Evolutionary conservation across 306 rosid species (phyloP), one percentile per base, ranked within the genome.

Genomic region (Cicer arietinum): DNA sequence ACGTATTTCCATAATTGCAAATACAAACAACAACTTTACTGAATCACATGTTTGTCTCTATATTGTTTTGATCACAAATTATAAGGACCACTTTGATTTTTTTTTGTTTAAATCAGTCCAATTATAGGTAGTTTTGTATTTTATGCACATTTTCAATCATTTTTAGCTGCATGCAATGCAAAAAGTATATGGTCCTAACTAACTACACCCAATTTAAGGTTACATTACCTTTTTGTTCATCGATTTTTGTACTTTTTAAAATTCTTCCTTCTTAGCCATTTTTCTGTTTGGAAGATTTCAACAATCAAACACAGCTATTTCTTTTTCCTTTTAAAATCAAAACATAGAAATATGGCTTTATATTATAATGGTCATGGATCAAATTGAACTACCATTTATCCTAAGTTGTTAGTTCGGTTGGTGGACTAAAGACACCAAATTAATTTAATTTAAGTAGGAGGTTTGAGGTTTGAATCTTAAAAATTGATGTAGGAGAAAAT

Each of bases 21-120:
- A 81, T 74, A 42, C 77, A 64, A 58, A 81, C 64, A 58, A 65
- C 7, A 30, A n/a, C 4, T 71, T 66, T 42, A 60, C 74, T 50
- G n/a, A 75, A 65, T 84, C 85, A 85, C 86, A 79, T 71, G 74
- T 71, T 75, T 79, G 82, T 50, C 70, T 56, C 47, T 62, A 37
- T 62, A 37, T 62, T 20, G 42, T 42, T 10, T 69, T 77, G 10
- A 35, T 60, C 22, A 37, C 47, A 74, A 7, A 69, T 10, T 30
- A 53, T 3, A 44, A 52, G 82, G 75, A 72, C 77, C 80, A 77
- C 71, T 14, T 63, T 42, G 1, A n/a, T 11, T n/a, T 69, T 69
- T 39, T 56, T 13, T 56, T 50, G 10, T 73, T 67, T 1, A 17
- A 62, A 20, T 51, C 16, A 16, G 10, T 16, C 58, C 25, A 16